Percentiles rank a stretch among this genome's conserved stretches.
Conservation (phyloP, 495 filamentous ascomycete species). For the Aspergillus incahuasiensis region DNA sequence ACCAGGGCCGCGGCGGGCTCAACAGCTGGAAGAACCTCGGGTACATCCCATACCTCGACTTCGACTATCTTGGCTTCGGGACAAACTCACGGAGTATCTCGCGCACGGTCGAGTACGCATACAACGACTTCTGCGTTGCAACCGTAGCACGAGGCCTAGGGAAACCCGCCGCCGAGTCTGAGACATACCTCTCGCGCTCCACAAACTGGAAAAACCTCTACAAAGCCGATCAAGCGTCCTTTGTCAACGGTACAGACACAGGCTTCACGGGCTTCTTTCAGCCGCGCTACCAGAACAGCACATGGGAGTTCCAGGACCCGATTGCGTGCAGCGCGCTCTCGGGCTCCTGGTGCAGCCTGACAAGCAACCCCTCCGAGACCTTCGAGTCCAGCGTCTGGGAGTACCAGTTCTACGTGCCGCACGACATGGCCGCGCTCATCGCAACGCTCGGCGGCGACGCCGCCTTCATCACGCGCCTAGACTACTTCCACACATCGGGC, state of each 20-base stretch:
- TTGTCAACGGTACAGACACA: conserved; percentile 35
- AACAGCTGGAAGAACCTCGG: conserved; percentile 63
- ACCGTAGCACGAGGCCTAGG: conserved; percentile 51
- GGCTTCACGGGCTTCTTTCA: conserved; percentile 65
- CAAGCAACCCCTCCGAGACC: conserved; percentile 46
- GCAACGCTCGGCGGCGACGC: conserved; percentile 52
- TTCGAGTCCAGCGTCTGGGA: conserved; percentile 70
- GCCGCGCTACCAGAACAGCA: conserved; percentile 54
- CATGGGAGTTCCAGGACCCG: conserved; percentile 46
- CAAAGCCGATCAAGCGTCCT: conserved; percentile 49
- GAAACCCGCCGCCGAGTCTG: conserved; percentile 43
- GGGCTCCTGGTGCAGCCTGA: conserved; percentile 53
- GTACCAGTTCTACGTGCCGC: conserved; percentile 71
- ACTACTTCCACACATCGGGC: conserved; percentile 54
- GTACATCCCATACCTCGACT: conserved; percentile 66
- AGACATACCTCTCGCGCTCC: conserved; percentile 57
- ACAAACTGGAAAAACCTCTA: conserved; percentile 68
- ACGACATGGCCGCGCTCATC: conserved; percentile 64
- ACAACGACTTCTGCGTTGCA: conserved; percentile 64
- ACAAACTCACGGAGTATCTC: conserved; percentile 67
- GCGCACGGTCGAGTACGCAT: conserved; percentile 65
- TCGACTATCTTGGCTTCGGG: conserved; percentile 67
- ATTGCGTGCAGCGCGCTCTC: not conserved
- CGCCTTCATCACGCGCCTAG: conserved; percentile 57
- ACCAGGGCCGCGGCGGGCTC: conserved; percentile 70